These are phyloP conservation scores for Nicotiana sylvestris DNA, from an alignment of 257 asterid genomes.

Conservation along the genomic window DNA sequence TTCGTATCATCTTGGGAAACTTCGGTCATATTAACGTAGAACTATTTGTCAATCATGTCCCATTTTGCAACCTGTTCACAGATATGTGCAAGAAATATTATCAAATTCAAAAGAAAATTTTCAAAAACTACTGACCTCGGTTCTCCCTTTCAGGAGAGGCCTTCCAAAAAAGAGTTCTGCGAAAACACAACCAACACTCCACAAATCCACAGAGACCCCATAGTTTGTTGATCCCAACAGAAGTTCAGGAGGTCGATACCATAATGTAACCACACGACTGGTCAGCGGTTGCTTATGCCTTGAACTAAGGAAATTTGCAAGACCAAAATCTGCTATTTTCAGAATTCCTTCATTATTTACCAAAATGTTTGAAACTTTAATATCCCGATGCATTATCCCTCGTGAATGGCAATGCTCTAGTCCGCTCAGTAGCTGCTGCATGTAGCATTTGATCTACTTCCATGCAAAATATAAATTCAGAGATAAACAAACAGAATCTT, in stretches of 20 bases:
- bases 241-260: constrained; percentile 99
- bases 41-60: not conserved
- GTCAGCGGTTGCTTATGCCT: constrained; percentile 58
- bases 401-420: constrained; percentile 80
- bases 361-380: constrained; percentile 75
- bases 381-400: constrained; percentile 85
- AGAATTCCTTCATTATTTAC: constrained; percentile 74
- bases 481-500: not conserved
- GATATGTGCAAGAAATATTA: not conserved
- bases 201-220: constrained; percentile 71
- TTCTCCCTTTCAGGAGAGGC: constrained; percentile 88
- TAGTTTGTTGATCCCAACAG: constrained; percentile 76
- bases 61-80: not conserved
- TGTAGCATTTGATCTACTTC: constrained; percentile 86
- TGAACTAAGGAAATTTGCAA: constrained; percentile 58
- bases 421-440: constrained; percentile 72
- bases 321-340: constrained; percentile 91
- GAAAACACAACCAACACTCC: constrained; percentile 96
- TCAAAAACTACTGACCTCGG: constrained; percentile 50
- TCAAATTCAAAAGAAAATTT: not conserved
- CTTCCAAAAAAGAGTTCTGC: constrained; percentile 86
- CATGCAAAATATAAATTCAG: constrained; percentile 17
- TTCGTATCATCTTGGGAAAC: not conserved
- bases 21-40: not conserved
- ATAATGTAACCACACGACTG: constrained; percentile 87